Base-by-base conservation (phyloP, 139 green algal species). In the Yamagishiella unicocca region DNA sequence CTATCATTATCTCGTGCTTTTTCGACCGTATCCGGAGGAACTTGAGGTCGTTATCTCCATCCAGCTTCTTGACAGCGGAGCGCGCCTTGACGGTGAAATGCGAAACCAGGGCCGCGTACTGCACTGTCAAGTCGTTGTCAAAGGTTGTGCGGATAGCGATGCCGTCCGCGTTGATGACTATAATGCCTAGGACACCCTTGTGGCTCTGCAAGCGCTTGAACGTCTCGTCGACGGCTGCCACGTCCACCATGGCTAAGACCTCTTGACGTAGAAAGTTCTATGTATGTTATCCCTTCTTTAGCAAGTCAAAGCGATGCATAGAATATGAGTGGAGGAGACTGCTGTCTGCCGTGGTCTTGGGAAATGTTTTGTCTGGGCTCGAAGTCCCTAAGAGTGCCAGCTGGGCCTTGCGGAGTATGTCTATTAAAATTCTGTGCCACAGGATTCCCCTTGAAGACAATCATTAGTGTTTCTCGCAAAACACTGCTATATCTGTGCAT, bases 1-100 rank as follows among this genome's bases (percentile, higher is more conserved):
- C 93, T 76, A 99, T 95, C 88, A 99, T 95, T 78, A 99, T 96
- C 84, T 99, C 96, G 86, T 97, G 95, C 84, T 96, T 95, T 67
- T 96, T 95, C 38, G 90, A 95, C 5, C 96, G 89, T 61, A 99
- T 92, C 67, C 96, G 89, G 29, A 98, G 72, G 82, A 96, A 96
- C 62, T 95, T 92, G n/a, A 99, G 87, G 80, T 98, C 96, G 74
- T 99, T 95, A 24, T 96, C 92, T 25, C 90, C 80, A 54, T 98
- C 94, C 43, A 98, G 87, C 85, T 97, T 93, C 43, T 94, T 93
- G 27, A 99, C 95, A 14, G 92, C 89, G 10, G 87, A 89, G 1
- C 96, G 85, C 25, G 96, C 93, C 88, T 98, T 97, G 38, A 89
- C 78, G n/a, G 93, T 93, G 37, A 99, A 94, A 43, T 92, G 88